Evolutionary conservation across 2,329 filamentous ascomycete species (phyloP).

Genomic region (Orbilia javanica): DNA sequence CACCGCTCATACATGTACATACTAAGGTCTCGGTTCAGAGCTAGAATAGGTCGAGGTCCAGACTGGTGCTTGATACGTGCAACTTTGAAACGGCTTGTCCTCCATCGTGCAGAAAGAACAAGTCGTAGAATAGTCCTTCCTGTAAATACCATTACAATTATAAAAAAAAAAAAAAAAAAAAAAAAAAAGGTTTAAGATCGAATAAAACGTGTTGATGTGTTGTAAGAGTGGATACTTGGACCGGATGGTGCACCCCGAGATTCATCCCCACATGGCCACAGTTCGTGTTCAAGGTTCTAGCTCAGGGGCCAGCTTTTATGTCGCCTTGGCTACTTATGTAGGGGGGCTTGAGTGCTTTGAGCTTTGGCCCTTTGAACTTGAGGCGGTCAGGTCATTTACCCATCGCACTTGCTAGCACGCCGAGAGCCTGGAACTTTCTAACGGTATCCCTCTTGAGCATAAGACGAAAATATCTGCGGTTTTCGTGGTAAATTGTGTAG

Average conservation of each 20-base stretch:
- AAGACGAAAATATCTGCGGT: constrained; percentile 41
- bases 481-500: constrained; percentile 25
- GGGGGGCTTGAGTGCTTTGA: background rate
- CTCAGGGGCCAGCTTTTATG: background rate
- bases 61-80: no score
- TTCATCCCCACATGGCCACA: background rate
- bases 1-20: no score
- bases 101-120: no score
- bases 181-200: no score
- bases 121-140: no score
- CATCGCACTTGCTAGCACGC: constrained; percentile 10
- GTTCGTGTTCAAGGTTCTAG: no score
- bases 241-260: background rate
- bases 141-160: no score
- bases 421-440: background rate
- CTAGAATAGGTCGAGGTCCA: no score
- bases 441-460: constrained; percentile 28
- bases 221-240: background rate
- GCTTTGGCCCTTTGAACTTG: background rate
- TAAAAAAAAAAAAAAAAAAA: no score
- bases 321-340: background rate
- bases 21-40: no score
- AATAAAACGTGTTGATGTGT: constrained; percentile 17
- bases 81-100: no score
- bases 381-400: constrained; percentile 1